Evolutionary conservation across 2,329 filamentous ascomycete genomes (phyloP), one percentile per base, ranked within the genome.

Genomic region (Botrytis aclada): DNA sequence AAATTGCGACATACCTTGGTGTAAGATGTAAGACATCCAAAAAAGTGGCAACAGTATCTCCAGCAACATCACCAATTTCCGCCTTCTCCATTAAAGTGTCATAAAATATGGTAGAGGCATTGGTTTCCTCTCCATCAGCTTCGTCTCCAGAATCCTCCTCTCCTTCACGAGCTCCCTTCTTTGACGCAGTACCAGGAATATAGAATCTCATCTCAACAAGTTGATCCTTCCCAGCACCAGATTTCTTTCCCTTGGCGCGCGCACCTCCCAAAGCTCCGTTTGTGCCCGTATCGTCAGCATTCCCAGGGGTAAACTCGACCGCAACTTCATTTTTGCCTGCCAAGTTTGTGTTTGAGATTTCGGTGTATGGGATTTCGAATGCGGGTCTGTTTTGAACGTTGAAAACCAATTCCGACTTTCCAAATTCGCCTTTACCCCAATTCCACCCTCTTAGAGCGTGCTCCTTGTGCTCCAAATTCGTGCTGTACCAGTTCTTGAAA

Each of bases 191-290:
- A 67, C 96, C 96, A 1, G 96, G 96, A 66, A 99, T 97, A 83
- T 99, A 99, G 85, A 99, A 98, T 75, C 96, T 91, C 93, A 99
- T 98, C 85, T 99, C 96, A 29, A 98, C 95, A 64, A 99, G 87
- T 84, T 99, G 95, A 80, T 99, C 96, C 74, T 90, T 90, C 37
- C 93, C 94, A 29, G 93, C 95, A 6, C 93, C 93, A 41, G 94
- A 92, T 84, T 98, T 98, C 81, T 93, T 95, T 75, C 95, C 95
- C 79, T 93, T 92, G 73, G 87, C 90, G 78, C 86, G 88, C 79
- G 90, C 92, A 80, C 93, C 93, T 41, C 92, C 92, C 43, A 94
- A 85, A 76, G 90, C 86, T 70, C 90, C 92, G 80, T 94, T 94
- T 43, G 90, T 89, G 70, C 91, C 90, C 45, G 91, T 92, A 75